Base-by-base conservation (phyloP, 192 early-diverging fungal genomes). In the Backusella tarrabulga region DNA sequence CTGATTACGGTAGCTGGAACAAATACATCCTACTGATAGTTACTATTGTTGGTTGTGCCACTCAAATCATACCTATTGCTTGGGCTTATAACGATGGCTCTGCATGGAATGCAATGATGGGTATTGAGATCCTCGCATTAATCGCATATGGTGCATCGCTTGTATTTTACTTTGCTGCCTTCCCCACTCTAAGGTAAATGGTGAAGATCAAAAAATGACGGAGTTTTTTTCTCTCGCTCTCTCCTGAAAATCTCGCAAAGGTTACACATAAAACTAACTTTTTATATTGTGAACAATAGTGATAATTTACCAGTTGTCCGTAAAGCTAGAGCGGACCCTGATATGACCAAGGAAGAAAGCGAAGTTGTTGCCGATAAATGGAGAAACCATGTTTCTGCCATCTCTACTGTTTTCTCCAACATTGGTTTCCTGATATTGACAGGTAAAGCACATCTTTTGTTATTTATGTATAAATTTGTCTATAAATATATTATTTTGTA, bases 121-220 rank as follows among this genome's bases (percentile, higher is more conserved):
- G 68, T 66, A 75, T 82, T 14, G 67, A 69, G 41, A 72, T 76
- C 36, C 29, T 82, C 68, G 73, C 74, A 14, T 76, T 67, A 26
- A 79, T 82, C 15, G 32, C 77, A 17, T 82, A 82, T 63, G 81
- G 81, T 73, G 60, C 81, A 19, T 72, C 77, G 44, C 70, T 82
- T 34, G 81, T 82, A 7, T 82, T 82, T 67, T 82, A 82, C 38
- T 74, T 50, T n/a, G 81, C 81, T 32, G 81, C 81, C 40, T 82
- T 82, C 38, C 81, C 81, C 36, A 70, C 42, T 34, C 46, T 77
- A 17, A 77, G 76, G 76, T 77, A 72, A 72, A 40, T 41, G n/a
- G 5, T 23, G 26, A 63, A 66, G 21, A 68, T 68, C 67, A 34
- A 8, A n/a, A 34, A 68, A 68, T 19, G 4, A n/a, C 67, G 9